phyloP scores from a whole-genome alignment of 306 rosid species.

The Ceratonia siliqua region DNA sequence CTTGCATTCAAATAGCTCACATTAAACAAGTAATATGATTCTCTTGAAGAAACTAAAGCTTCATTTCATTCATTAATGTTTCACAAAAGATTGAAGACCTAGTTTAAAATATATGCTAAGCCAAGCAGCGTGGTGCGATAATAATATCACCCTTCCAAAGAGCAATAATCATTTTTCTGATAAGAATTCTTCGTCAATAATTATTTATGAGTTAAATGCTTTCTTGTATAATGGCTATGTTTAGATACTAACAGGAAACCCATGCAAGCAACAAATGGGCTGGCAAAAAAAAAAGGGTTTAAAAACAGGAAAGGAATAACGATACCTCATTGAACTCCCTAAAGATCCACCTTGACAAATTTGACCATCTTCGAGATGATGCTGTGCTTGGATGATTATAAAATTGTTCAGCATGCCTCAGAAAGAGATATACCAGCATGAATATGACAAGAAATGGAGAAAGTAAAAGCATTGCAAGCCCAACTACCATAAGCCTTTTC shows the following conservation, averaged over 20 bases:
- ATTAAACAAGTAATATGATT: not conserved
- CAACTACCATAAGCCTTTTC: slow-evolving; percentile 91
- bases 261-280: slow-evolving; percentile 3
- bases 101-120: slow-evolving; percentile 12
- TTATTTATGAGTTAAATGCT: not conserved
- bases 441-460: slow-evolving; percentile 97
- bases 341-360: slow-evolving; percentile 90
- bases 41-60: not conserved
- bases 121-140: not conserved
- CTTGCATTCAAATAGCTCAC: not conserved
- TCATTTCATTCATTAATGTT: slow-evolving; percentile 6
- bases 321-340: slow-evolving; percentile 95
- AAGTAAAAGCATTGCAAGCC: slow-evolving; percentile 81
- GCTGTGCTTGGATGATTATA: slow-evolving; percentile 93
- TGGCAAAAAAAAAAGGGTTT: slow-evolving; percentile 1
- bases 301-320: not conserved
- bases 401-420: slow-evolving; percentile 93
- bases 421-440: slow-evolving; percentile 90
- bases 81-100: not conserved
- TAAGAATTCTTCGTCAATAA: not conserved
- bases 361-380: slow-evolving; percentile 95
- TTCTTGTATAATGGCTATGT: not conserved
- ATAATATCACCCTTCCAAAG: not conserved
- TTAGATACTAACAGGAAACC: not conserved
- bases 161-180: not conserved